Percentiles rank a stretch among this genome's conserved stretches.
Evolutionary conservation across 208 protist genomes (phyloP).

Genomic region (Entamoeba nuttalli): DNA sequence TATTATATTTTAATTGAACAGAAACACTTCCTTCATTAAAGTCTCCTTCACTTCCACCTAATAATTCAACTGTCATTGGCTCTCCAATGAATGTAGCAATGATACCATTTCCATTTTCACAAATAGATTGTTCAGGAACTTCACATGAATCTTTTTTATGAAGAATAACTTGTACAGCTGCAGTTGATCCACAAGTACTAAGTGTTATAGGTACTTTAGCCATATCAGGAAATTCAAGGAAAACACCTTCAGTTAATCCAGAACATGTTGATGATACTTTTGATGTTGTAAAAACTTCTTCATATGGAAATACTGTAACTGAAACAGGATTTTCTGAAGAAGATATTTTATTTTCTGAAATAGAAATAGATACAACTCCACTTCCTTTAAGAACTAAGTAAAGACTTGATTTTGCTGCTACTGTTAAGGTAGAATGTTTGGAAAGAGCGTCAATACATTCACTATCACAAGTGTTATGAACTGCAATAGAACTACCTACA

Average conservation of each 20-base stretch:
- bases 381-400: background rate
- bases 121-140: too few species aligned
- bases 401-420: background rate
- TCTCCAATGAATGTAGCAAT: too few species aligned
- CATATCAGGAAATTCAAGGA: background rate
- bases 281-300: background rate
- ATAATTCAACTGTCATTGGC: too few species aligned
- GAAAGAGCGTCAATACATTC: background rate
- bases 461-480: background rate
- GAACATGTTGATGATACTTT: background rate
- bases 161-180: background rate
- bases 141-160: too few species aligned
- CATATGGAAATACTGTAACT: background rate
- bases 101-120: too few species aligned
- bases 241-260: background rate
- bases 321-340: background rate
- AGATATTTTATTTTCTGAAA: background rate
- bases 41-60: background rate
- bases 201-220: background rate
- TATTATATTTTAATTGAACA: background rate
- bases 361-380: background rate
- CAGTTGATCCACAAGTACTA: background rate
- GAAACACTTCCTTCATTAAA: background rate
- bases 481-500: background rate
- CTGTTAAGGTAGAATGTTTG: background rate